These are phyloP conservation scores for Eremothecium gossypii DNA, from an alignment of 1,139 yeast species.

Conservation along the genomic window DNA sequence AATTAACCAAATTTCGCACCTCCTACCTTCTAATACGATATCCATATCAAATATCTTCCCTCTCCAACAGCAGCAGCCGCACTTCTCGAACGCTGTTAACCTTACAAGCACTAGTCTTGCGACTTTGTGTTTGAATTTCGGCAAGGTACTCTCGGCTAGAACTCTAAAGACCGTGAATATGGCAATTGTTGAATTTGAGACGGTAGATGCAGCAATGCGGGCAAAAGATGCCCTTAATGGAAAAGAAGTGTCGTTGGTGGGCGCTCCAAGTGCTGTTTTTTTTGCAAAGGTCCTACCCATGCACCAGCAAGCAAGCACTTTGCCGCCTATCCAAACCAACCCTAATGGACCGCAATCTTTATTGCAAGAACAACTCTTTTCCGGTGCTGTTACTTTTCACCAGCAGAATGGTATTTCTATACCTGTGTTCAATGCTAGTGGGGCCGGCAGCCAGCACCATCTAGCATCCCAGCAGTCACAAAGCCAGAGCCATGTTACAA, in stretches of 20 bases:
- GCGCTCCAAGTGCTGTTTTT: constrained; percentile 53
- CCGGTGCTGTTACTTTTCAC: constrained; percentile 28
- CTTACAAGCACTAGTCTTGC: constrained; percentile 30
- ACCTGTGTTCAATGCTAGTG: constrained; percentile 21
- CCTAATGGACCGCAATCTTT: constrained; percentile 20
- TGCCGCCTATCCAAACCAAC: constrained; percentile 6
- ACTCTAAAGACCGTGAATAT: constrained; percentile 43
- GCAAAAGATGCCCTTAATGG: constrained; percentile 73
- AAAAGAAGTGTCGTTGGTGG: constrained; percentile 65
- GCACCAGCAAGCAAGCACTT: constrained; percentile 21
- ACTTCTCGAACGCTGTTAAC: constrained; percentile 26
- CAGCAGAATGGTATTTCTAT: constrained; percentile 28
- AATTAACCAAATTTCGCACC: constrained; percentile 24
- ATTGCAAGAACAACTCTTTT: constrained; percentile 28
- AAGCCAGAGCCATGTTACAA: constrained; percentile 9
- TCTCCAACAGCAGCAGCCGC: constrained; percentile 45
- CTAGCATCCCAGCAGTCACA: constrained; percentile 13
- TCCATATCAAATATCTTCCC: constrained; percentile 58
- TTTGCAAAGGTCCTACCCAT: constrained; percentile 52
- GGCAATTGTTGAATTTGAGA: constrained; percentile 68
- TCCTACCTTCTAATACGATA: constrained; percentile 49
- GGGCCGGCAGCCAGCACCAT: constrained; percentile 9
- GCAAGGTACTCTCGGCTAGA: constrained; percentile 49
- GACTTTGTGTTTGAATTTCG: constrained; percentile 42
- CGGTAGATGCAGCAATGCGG: constrained; percentile 64